A percentile compares a stretch with the other conserved stretches of the same genome.
These are phyloP conservation scores for Wolfiporia cocos DNA, from an alignment of 1,284 basidiomycete species.

Conservation along the genomic window DNA sequence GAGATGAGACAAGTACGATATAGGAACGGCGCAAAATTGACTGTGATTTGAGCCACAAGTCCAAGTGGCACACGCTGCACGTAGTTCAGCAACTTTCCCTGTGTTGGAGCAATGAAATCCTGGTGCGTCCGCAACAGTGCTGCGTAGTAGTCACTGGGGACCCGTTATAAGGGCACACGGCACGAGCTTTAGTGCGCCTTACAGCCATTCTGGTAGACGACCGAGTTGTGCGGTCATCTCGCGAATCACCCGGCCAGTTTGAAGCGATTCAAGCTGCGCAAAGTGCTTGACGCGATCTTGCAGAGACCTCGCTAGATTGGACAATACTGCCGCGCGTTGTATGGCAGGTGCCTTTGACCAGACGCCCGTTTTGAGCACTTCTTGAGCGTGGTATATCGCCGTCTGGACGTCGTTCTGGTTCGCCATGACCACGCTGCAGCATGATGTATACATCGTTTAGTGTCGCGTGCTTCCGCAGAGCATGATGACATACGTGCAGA, in stretches of 20 bases:
- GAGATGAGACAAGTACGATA: background rate
- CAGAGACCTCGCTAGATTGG: slow-evolving; percentile 55
- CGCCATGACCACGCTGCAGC: slow-evolving; percentile 33
- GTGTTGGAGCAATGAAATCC: slow-evolving; percentile 69
- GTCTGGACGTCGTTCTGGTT: slow-evolving; percentile 41
- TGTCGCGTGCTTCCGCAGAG: slow-evolving; percentile 3
- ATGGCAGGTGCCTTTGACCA: slow-evolving; percentile 62
- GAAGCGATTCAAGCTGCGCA: slow-evolving; percentile 63
- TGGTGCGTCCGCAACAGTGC: slow-evolving; percentile 66
- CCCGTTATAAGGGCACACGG: slow-evolving; percentile 5
- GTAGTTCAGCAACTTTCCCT: slow-evolving; percentile 73
- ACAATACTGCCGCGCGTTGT: slow-evolving; percentile 58
- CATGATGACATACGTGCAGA: slow-evolving; percentile 45
- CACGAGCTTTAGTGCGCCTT: slow-evolving; percentile 27
- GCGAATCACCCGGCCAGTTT: slow-evolving; percentile 70
- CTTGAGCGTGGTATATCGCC: slow-evolving; percentile 50
- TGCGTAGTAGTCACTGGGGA: slow-evolving; percentile 64
- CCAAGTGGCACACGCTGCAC: slow-evolving; percentile 75
- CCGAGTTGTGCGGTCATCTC: slow-evolving; percentile 75
- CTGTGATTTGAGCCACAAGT: slow-evolving; percentile 80
- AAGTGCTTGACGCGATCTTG: slow-evolving; percentile 51
- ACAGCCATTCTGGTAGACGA: slow-evolving; percentile 80
- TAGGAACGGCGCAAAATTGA: slow-evolving; percentile 21
- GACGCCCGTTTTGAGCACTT: slow-evolving; percentile 52
- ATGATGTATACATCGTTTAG: background rate